Conservation (phyloP, 345 rosid species). For the Brassica cretica region DNA sequence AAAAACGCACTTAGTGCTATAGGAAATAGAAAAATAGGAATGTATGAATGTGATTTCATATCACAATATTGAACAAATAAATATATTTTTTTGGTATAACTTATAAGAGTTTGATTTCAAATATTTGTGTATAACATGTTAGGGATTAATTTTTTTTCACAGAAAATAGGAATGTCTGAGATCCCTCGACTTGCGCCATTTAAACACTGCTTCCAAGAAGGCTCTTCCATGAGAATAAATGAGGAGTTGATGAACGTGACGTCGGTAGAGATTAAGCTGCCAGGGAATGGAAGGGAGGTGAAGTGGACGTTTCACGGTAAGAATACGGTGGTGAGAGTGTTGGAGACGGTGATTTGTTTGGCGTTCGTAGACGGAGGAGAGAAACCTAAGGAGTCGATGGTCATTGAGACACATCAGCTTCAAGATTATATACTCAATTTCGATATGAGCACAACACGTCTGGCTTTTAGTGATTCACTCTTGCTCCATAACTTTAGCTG, state of each 20-base stretch:
- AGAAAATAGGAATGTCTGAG: not conserved
- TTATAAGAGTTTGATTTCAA: too few species aligned
- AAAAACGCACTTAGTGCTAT: too few species aligned
- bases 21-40: too few species aligned
- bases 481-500: not conserved
- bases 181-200: not conserved
- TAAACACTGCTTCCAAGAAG: not conserved
- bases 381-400: not conserved
- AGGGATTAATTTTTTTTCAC: not conserved
- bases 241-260: not conserved
- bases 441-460: not conserved
- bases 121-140: too few species aligned
- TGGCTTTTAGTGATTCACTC: not conserved
- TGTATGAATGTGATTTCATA: too few species aligned
- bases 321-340: not conserved
- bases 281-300: not conserved
- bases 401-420: not conserved
- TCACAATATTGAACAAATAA: too few species aligned
- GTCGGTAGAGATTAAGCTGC: not conserved
- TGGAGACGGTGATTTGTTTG: not conserved
- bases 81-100: too few species aligned
- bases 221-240: not conserved
- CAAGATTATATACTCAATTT: not conserved
- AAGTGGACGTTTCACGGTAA: not conserved
- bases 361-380: not conserved